Base-by-base conservation (phyloP, 345 rosid genomes). In the Citrus sp. region DNA sequence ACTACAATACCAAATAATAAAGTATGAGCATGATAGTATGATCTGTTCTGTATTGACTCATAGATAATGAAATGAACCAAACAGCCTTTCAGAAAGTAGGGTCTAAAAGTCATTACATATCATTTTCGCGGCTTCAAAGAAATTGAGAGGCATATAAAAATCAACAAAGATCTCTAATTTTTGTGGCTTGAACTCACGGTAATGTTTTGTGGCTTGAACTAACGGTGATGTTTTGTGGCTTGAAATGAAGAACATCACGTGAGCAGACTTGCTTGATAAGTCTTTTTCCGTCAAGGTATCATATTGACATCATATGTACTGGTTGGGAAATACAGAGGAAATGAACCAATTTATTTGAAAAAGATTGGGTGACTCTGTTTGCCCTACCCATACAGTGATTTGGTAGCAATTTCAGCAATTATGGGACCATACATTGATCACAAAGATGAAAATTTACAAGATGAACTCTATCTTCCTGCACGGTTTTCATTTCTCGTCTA, bases 381-480 rank as follows among this genome's bases (percentile, higher is more conserved):
- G 74, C 46, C 13, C 46, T 0, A 38, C 40, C 40, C 9, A 37
- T 37, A 35, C 9, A 38, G 42, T 38, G 10, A 38, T 38, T 8
- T 8, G 3, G 10, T 8, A 38, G 42, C 10, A 38, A 38, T 38
- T 38, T 38, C 42, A 38, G 10, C 10, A 8, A 8, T 6, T 6
- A 38, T 38, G 2, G 42, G 42, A 38, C 42, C 42, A 38, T 8
- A 38, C 42, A 38, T 38, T 38, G 10, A 38, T 7, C 42, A 38
- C 42, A 38, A 74, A 56, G 42, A 6, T 38, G 9, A 38, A 38
- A 8, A 7, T 38, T 38, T 38, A 38, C 42, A 38, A 38, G 67
- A 77, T n/a, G 55, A 85, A 87, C 81, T 65, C 81, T 65, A 34
- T 74, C 34, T 55, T 77, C 76, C 78, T 67, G 77, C 66, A 67